A percentile compares a stretch with the other conserved stretches of the same genome.
These are phyloP conservation scores for Pythium apleroticum DNA, from an alignment of 352 stramenopile species.

Conservation along the genomic window DNA sequence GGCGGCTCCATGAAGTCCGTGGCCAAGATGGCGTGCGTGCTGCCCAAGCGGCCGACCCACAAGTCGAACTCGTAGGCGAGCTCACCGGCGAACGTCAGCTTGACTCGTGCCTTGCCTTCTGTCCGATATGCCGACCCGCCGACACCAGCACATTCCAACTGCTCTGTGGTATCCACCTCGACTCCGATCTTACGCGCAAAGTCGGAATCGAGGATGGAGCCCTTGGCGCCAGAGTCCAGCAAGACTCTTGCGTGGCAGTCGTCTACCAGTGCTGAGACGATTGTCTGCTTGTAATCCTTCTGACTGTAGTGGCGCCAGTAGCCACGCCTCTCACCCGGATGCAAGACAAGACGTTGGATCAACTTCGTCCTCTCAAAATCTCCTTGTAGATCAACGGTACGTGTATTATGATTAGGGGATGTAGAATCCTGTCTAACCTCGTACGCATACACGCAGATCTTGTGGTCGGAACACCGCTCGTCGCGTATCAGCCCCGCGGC, in stretches of 20 bases:
- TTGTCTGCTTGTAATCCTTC: constrained; percentile 31
- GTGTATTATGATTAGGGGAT: constrained; percentile 7
- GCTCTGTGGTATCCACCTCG: constrained; percentile 4
- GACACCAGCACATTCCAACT: constrained; percentile 8
- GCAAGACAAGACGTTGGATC: constrained; percentile 17
- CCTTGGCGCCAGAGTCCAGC: constrained; percentile 25
- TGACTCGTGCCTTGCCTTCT: constrained; percentile 10
- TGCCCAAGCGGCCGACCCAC: constrained; percentile 11
- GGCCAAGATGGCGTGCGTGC: constrained; percentile 11
- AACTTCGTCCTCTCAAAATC: constrained; percentile 9
- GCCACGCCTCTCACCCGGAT: constrained; percentile 21
- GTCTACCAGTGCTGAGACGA: constrained; percentile 20
- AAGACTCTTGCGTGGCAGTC: constrained; percentile 21
- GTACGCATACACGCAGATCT: not conserved
- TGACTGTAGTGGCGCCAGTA: constrained; percentile 27
- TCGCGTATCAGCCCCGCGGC: constrained; percentile 9
- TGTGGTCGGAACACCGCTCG: constrained; percentile 5
- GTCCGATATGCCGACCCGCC: constrained; percentile 1
- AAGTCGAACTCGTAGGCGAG: constrained; percentile 18
- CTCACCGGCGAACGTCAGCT: constrained; percentile 15
- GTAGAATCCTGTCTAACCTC: not conserved
- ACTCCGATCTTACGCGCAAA: constrained; percentile 24
- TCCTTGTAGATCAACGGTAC: not conserved
- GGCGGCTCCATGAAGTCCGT: no score
- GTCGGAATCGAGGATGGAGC: constrained; percentile 17